A percentile compares a stretch with the other conserved stretches of the same genome.
phyloP scores from a whole-genome alignment of 73 alveolate genomes.

The Blepharisma stoltei region DNA sequence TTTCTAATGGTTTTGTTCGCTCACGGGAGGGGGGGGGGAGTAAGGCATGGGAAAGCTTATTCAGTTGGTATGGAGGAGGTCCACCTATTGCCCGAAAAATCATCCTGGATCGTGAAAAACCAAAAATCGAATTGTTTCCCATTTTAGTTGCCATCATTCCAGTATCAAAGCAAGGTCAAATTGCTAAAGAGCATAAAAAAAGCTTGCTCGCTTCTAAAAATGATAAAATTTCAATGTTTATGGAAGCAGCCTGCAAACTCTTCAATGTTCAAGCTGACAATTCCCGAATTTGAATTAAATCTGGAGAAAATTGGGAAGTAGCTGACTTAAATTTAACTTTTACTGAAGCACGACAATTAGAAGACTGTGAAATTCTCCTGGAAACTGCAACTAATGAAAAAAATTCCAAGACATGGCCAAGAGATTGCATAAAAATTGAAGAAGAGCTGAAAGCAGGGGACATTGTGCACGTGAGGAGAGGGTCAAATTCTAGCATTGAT shows the following conservation, averaged over 20 bases:
- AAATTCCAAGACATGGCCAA: constrained; percentile 1
- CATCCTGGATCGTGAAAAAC: constrained; percentile 41
- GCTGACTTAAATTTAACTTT: neutral
- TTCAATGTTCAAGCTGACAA: neutral
- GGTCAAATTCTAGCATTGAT: no score
- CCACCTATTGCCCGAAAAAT: constrained; percentile 73
- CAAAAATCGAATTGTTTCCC: constrained; percentile 73
- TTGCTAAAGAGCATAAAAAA: neutral
- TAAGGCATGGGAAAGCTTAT: constrained; percentile 66
- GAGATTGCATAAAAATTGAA: neutral
- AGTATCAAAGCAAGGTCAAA: neutral
- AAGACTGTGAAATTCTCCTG: neutral
- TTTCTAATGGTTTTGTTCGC: no score
- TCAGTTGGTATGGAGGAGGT: constrained; percentile 80
- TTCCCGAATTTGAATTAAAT: neutral
- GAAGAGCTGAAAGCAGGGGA: no score
- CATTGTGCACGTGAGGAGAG: no score
- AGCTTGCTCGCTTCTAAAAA: neutral
- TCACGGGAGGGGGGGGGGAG: no score
- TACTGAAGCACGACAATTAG: neutral
- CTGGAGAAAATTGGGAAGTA: neutral
- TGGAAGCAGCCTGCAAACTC: neutral
- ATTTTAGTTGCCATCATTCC: constrained; percentile 31
- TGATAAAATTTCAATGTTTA: neutral
- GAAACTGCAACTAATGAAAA: constrained; percentile 14